Evolutionary conservation across 768 basidiomycete species (phyloP).

Genomic region (Pholiota conissans): DNA sequence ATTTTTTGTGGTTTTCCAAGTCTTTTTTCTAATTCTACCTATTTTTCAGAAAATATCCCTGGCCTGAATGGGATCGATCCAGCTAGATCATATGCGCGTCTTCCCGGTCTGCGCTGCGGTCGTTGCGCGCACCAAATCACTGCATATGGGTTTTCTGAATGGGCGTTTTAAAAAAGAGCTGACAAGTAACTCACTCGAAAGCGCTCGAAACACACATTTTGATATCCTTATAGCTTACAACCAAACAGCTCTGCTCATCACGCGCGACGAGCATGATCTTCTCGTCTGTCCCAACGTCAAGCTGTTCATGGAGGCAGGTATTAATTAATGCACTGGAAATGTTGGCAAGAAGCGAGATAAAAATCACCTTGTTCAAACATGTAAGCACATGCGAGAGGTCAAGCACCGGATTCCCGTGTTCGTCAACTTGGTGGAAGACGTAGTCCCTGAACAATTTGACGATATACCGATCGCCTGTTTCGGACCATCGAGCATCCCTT

Average conservation of each 20-base stretch:
- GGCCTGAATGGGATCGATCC: background rate
- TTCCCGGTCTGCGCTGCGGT: constrained; percentile 17
- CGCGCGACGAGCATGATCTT: constrained; percentile 91
- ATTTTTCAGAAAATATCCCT: constrained; percentile 42
- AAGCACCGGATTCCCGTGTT: constrained; percentile 83
- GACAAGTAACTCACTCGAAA: constrained; percentile 66
- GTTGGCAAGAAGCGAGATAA: background rate
- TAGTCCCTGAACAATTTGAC: constrained; percentile 98
- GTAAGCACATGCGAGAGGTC: constrained; percentile 90
- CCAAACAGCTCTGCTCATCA: constrained; percentile 95
- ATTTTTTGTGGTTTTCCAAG: constrained; percentile 50
- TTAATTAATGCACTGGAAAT: background rate
- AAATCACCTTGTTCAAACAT: constrained; percentile 78
- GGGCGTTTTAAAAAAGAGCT: too few species aligned
- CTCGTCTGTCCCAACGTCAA: constrained; percentile 93
- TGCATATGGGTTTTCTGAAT: too few species aligned
- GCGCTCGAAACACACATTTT: constrained; percentile 83
- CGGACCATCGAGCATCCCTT: constrained; percentile 96
- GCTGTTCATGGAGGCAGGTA: constrained; percentile 40
- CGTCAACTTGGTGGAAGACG: constrained; percentile 97
- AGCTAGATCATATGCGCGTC: constrained; percentile 8
- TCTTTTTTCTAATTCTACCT: constrained; percentile 70
- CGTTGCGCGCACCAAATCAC: constrained; percentile 24
- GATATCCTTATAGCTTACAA: constrained; percentile 91
- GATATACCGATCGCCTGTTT: constrained; percentile 97